Evolutionary conservation across 768 basidiomycete genomes (phyloP), one percentile per base, ranked within the genome.

Genomic region (Clitopilus hobsonii): DNA sequence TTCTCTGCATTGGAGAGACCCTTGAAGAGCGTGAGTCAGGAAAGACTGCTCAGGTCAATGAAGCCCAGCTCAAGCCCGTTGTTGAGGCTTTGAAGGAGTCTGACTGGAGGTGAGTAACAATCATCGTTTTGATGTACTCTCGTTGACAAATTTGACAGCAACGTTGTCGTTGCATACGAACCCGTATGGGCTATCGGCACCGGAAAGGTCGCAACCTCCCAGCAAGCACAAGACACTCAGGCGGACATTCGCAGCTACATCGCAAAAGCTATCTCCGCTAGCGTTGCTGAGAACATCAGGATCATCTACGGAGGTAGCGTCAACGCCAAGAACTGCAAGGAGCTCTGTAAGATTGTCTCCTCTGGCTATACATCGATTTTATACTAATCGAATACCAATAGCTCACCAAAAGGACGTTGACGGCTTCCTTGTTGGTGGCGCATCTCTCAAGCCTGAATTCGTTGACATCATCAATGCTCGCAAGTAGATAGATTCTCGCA

Each of bases 121-220:
- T 53, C 22, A 51, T 11, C 14, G 20, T 26, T 52, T 32, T 49
- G 13, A 2, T 2, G 13, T 20, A 22, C 29, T 52, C 20, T 6
- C 25, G 4, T 7, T 51, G 13, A 30, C 13, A 10, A n/a, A 25
- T n/a, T 5, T 5, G 45, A 22, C 26, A 95, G 94, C 65, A 84
- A 90, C 59, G 78, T 98, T 65, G 96, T 99, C 55, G 80, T 99
- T 63, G 97, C 97, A 18, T 99, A 95, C 70, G 93, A 96, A 70
- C 92, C 94, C 38, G 92, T 98, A 16, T 98, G 97, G 96, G 96
- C 97, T 28, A 98, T 98, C 69, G 97, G 97, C 45, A 98, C 96
- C 11, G 96, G 96, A 59, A 96, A 90, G 70, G 95, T 97, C 52
- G 96, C 96, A 45, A 91, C 91, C 27, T 77, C 90, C 0, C 78